Percentiles rank a stretch among this genome's conserved stretches.
Conservation (phyloP, 495 filamentous ascomycete species). For the Xylaria curta region DNA sequence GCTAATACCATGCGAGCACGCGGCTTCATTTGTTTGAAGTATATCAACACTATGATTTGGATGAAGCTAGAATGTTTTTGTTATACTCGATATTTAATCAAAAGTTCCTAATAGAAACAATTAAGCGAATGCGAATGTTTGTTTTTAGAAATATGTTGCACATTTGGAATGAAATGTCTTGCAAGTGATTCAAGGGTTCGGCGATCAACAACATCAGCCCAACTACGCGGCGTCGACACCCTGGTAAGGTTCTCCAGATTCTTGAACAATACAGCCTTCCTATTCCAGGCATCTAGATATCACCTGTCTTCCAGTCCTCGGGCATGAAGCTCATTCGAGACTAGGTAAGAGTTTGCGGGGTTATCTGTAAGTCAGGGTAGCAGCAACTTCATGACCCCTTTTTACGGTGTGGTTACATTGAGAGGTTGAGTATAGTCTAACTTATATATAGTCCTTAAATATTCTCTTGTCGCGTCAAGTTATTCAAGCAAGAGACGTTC, state of each 20-base stretch:
- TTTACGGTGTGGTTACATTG: not conserved
- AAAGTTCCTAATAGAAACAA: not conserved
- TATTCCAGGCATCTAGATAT: not conserved
- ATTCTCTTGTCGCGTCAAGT: not conserved
- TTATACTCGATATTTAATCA: not conserved
- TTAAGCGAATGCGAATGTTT: not conserved
- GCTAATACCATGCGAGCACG: not conserved
- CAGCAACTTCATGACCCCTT: not conserved
- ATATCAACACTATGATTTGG: not conserved
- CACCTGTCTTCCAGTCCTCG: not conserved
- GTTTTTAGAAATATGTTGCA: not conserved
- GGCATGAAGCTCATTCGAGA: constrained; percentile 4
- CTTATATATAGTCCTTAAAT: not conserved
- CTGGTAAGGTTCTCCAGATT: not conserved
- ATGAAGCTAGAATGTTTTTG: too few relatives aligned
- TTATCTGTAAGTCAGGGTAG: not conserved
- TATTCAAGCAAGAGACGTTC: not conserved
- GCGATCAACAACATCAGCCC: constrained; percentile 2
- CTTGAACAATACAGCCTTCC: not conserved
- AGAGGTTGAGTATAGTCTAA: not conserved
- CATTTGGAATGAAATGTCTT: constrained; percentile 3
- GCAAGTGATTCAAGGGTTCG: not conserved
- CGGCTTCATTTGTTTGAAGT: not conserved
- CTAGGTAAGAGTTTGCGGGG: not conserved
- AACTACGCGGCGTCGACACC: not conserved